phyloP scores from a whole-genome alignment of 257 asterid genomes.

The Solanum gandarillasii region DNA sequence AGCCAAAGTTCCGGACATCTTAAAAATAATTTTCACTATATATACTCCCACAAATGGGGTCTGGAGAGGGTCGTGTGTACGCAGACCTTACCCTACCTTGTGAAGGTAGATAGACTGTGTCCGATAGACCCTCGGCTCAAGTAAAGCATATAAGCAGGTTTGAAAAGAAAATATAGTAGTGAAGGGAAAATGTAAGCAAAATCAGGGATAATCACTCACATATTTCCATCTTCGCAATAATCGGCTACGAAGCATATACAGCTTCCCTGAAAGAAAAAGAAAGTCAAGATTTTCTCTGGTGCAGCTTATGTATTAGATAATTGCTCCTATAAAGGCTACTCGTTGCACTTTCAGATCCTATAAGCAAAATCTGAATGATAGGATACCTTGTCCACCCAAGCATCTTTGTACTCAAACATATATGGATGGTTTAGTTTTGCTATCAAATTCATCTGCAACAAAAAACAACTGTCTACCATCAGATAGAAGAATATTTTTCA shows the following conservation, averaged over 20 bases:
- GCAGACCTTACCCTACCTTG: not conserved
- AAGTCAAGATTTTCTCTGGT: not conserved
- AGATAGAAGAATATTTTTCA: not conserved
- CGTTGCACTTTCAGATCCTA: not conserved
- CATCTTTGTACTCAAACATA: slow-evolving; percentile 73
- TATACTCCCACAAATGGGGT: not conserved
- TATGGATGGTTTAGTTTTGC: slow-evolving; percentile 70
- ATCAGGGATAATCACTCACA: slow-evolving; percentile 37
- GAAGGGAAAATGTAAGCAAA: not conserved
- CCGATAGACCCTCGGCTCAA: not conserved
- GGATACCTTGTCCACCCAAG: slow-evolving; percentile 88
- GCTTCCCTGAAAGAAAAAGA: slow-evolving; percentile 43
- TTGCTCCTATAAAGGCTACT: not conserved
- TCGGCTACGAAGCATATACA: slow-evolving; percentile 59
- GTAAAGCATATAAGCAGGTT: not conserved
- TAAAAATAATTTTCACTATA: not conserved
- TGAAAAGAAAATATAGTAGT: not conserved
- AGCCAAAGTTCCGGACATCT: not conserved
- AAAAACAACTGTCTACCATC: not conserved
- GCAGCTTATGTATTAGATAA: not conserved
- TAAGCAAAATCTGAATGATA: not conserved
- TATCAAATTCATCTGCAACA: slow-evolving; percentile 61
- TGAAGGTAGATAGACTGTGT: not conserved
- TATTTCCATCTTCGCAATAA: slow-evolving; percentile 77
- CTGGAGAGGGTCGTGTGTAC: not conserved